Evolutionary conservation across 495 filamentous ascomycete species (phyloP).

Genomic region (Aspergillus nanangensis): DNA sequence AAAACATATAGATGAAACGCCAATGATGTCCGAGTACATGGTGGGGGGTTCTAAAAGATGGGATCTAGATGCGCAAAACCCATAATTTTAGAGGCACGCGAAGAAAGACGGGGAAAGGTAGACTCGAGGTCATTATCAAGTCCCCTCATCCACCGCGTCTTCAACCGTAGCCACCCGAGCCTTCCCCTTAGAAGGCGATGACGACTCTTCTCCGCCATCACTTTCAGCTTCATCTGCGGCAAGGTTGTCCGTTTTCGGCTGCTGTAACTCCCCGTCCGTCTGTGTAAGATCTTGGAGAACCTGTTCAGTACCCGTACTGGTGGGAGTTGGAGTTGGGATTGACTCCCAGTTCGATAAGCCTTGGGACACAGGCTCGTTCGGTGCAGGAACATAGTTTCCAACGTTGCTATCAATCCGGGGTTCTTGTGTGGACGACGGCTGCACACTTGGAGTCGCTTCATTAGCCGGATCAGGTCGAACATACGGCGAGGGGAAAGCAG

Average conservation of each 20-base stretch:
- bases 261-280: constrained; percentile 20
- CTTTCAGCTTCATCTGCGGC: neutral
- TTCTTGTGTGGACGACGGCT: neutral
- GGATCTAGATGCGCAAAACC: no score
- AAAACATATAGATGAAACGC: constrained; percentile 4
- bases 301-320: constrained; percentile 18
- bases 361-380: neutral
- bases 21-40: neutral
- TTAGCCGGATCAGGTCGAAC: no score
- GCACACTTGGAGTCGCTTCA: neutral
- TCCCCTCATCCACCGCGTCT: constrained; percentile 40
- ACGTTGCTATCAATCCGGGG: neutral
- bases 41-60: no score
- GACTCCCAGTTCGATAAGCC: constrained; percentile 16
- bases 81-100: no score
- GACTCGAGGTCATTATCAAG: constrained; percentile 12
- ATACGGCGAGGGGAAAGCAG: no score
- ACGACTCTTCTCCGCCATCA: constrained; percentile 8
- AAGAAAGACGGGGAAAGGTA: no score
- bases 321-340: constrained; percentile 6
- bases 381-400: neutral
- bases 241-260: constrained; percentile 8
- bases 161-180: constrained; percentile 45
- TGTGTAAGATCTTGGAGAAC: constrained; percentile 38
- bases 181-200: constrained; percentile 38